Conservation (phyloP, 768 basidiomycete genomes). For the Kwoniella shandongensis region DNA sequence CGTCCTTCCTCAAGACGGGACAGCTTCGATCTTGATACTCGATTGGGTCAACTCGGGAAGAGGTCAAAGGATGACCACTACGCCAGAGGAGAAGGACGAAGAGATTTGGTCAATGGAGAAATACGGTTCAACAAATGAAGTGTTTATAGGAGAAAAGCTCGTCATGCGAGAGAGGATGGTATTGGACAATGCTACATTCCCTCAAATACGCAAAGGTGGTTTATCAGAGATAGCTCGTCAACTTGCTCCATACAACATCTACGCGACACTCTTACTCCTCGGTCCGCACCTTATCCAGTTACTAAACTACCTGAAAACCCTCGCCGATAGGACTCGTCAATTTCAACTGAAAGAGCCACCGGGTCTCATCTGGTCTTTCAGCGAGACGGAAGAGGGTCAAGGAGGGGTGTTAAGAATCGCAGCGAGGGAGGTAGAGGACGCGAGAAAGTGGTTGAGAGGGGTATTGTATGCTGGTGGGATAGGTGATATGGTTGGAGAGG, state of each 20-base stretch:
- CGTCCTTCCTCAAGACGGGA: conserved; percentile 59
- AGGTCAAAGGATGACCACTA: conserved; percentile 13
- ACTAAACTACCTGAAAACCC: conserved; percentile 58
- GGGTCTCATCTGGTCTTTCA: conserved; percentile 80
- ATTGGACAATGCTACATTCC: conserved; percentile 59
- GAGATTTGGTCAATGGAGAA: conserved; percentile 87
- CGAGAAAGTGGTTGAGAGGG: conserved; percentile 68
- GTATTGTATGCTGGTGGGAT: conserved; percentile 55
- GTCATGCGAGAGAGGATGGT: conserved; percentile 76
- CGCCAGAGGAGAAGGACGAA: conserved; percentile 54
- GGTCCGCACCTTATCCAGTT: conserved; percentile 64
- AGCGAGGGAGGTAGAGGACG: conserved; percentile 72
- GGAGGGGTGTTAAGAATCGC: conserved; percentile 70
- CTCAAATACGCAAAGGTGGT: conserved; percentile 40
- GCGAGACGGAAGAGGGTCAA: conserved; percentile 59
- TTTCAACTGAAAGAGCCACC: conserved; percentile 62
- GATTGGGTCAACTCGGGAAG: conserved; percentile 94
- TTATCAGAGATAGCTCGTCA: conserved; percentile 60
- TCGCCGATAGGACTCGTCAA: conserved; percentile 64
- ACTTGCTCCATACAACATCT: conserved; percentile 81
- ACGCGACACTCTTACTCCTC: conserved; percentile 78
- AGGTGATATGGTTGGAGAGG: conserved; percentile 42
- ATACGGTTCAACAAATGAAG: conserved; percentile 82
- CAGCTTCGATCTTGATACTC: conserved; percentile 68
- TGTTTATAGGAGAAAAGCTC: conserved; percentile 65